Conservation (phyloP, 495 filamentous ascomycete species). For the Tetracladium marchalianum region DNA sequence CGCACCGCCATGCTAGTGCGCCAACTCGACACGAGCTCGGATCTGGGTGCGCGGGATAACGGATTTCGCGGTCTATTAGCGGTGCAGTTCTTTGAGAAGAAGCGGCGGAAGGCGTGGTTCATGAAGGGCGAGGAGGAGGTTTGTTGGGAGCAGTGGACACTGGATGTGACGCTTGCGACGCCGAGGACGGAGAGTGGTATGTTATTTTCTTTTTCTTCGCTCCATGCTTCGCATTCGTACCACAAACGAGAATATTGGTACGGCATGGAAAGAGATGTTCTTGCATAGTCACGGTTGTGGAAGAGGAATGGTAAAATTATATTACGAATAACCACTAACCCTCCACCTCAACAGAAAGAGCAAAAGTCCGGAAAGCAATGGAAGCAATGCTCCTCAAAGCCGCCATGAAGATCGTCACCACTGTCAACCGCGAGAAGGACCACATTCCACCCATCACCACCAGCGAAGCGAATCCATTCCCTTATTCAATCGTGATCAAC, state of each 20-base stretch:
- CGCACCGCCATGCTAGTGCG: constrained; percentile 68
- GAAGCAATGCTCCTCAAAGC: constrained; percentile 76
- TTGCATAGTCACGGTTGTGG: not conserved
- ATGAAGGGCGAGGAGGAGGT: constrained; percentile 73
- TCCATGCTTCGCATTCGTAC: no score
- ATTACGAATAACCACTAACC: not conserved
- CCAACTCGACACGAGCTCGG: constrained; percentile 40
- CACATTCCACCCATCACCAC: constrained; percentile 97
- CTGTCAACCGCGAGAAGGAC: constrained; percentile 81
- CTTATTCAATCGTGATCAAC: constrained; percentile 83
- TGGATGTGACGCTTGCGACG: constrained; percentile 84
- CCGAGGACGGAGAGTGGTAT: constrained; percentile 81
- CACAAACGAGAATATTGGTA: not conserved
- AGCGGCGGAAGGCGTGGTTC: constrained; percentile 75
- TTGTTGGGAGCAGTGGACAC: constrained; percentile 91
- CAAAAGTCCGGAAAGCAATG: constrained; percentile 81
- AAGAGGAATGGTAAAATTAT: no score
- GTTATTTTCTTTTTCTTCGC: constrained; percentile 14
- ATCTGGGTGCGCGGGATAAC: constrained; percentile 32
- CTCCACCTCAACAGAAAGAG: constrained; percentile 47
- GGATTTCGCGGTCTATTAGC: constrained; percentile 69
- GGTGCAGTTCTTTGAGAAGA: constrained; percentile 93
- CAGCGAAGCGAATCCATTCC: constrained; percentile 86
- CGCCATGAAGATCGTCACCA: constrained; percentile 75
- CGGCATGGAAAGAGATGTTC: constrained; percentile 2